Evolutionary conservation across 176 grass and related monocot species (phyloP), one percentile per base, ranked within the genome.

Genomic region (Coix lacrymajobi): DNA sequence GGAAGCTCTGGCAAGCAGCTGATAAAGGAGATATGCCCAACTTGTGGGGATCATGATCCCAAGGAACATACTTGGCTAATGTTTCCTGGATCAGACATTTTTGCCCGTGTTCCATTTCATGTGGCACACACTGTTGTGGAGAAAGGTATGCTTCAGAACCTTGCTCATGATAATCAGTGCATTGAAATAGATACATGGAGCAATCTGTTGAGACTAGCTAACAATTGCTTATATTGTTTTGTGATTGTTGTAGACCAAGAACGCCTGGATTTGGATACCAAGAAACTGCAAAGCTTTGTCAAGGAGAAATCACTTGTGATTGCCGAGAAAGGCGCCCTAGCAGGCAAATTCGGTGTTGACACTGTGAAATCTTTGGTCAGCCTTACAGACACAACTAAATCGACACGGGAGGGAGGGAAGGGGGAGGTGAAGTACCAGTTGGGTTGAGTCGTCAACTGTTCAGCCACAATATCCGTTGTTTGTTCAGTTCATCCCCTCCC

Each of bases 251-350:
- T 78, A 94, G 88, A 94, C 62, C 94, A 97, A 83, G 89, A 97
- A 39, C 73, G 39, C 3, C 54, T 94, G 58, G 91, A 97, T 83
- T 87, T 94, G 1, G 89, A 94, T 26, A 85, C 90, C 33, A 97
- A 97, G 79, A 97, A 92, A 71, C 75, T 94, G 41, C 91, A 94
- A 71, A 94, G 92, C 69, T 88, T 90, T 57, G 87, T 92, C 43
- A 97, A 97, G 83, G 90, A 97, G 76, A 90, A 94, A 78, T 90
- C 94, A 30, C 82, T 92, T 78, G 52, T 89, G 76, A 90, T 97
- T 39, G 94, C 92, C 0, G 87, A 94, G 78, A 97, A 89, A 92
- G 94, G 92, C 19, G 92, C 89, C 38, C 88, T 90, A 49, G 89
- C 89, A 31, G 94, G 90, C 64, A 92, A 24, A 45, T 71, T 97